Evolutionary conservation across 495 filamentous ascomycete genomes (phyloP).

Genomic region (Amphirosellinia nigrospora): DNA sequence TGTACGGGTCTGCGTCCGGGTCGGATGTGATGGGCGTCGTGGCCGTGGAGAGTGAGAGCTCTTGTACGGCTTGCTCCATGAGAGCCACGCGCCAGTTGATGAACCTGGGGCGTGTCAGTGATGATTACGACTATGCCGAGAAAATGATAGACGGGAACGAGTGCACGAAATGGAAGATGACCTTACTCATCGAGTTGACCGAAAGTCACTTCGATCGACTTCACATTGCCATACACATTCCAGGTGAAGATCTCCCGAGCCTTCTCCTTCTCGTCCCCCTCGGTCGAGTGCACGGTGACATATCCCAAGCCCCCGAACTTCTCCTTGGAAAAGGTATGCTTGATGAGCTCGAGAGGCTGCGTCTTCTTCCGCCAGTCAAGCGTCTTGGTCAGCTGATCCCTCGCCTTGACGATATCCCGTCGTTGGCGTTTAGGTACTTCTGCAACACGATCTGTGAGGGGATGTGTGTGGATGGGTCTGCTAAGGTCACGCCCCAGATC

Average conservation of each 20-base stretch:
- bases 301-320: conserved; percentile 66
- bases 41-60: conserved; percentile 69
- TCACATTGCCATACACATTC: conserved; percentile 86
- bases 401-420: conserved; percentile 74
- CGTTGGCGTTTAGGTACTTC: conserved; percentile 90
- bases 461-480: conserved; percentile 60
- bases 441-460: conserved; percentile 82
- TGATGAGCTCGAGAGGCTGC: conserved; percentile 52
- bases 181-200: conserved; percentile 77
- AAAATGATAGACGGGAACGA: too few relatives aligned
- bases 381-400: conserved; percentile 76
- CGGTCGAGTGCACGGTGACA: conserved; percentile 53
- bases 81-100: conserved; percentile 83
- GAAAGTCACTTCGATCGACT: conserved; percentile 73
- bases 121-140: neutral
- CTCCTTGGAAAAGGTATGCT: conserved; percentile 51
- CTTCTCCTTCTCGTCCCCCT: conserved; percentile 32
- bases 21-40: conserved; percentile 75
- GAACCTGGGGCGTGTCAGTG: conserved; percentile 61
- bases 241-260: conserved; percentile 68
- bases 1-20: conserved; percentile 80
- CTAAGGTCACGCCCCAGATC: conserved; percentile 77
- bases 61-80: conserved; percentile 79
- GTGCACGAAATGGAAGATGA: neutral
- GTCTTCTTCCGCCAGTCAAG: conserved; percentile 78